A percentile compares a stretch with the other conserved stretches of the same genome.
phyloP scores from a whole-genome alignment of 2,329 filamentous ascomycete species.

The Colletotrichum sp. region DNA sequence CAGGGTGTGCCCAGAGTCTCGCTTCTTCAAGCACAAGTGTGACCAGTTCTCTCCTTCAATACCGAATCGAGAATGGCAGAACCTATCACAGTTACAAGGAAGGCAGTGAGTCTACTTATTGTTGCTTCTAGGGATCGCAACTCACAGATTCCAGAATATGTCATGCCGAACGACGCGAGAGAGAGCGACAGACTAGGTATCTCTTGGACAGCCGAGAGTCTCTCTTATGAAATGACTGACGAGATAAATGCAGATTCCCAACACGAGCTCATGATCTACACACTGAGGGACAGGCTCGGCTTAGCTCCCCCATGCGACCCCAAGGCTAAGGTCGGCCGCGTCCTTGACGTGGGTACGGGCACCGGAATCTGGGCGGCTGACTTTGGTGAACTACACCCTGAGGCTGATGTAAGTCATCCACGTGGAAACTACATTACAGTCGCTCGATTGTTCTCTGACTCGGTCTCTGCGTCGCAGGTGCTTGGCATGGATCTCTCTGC shows the following conservation, averaged over 20 bases:
- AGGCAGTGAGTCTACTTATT: not conserved
- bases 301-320: not conserved
- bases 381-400: not conserved
- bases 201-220: too few relatives aligned
- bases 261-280: too few relatives aligned
- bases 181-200: not conserved
- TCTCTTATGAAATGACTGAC: too few relatives aligned
- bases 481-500: not conserved
- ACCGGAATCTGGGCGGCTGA: not conserved
- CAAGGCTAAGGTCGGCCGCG: not conserved
- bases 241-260: too few relatives aligned
- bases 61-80: not conserved
- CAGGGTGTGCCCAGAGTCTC: not conserved
- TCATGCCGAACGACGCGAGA: not conserved
- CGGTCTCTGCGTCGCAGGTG: not conserved
- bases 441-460: not conserved
- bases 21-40: not conserved
- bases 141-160: not conserved
- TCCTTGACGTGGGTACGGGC: not conserved
- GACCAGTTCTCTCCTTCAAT: not conserved
- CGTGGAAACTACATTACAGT: not conserved
- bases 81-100: not conserved
- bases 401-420: not conserved
- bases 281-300: not conserved
- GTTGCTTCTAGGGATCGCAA: too few relatives aligned